Percentiles rank a stretch among this genome's conserved stretches.
Evolutionary conservation across 345 rosid genomes (phyloP).

Genomic region (Ricinus communis): DNA sequence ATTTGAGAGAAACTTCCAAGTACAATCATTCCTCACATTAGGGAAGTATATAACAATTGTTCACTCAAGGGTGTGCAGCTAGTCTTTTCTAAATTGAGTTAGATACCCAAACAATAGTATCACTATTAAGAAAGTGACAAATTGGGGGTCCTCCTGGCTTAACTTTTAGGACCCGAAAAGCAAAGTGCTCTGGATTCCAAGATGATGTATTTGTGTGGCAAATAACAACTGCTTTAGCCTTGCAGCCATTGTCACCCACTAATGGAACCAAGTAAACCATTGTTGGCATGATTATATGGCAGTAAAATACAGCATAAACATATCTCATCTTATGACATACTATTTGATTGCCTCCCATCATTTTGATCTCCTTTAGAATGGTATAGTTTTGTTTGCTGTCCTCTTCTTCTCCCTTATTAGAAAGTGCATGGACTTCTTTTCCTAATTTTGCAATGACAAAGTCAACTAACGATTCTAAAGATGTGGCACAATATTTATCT

Average conservation of each 20-base stretch:
- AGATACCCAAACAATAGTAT: slow-evolving; percentile 11
- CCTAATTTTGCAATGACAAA: slow-evolving; percentile 2
- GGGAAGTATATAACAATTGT: too few relatives aligned
- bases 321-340: slow-evolving; percentile 19
- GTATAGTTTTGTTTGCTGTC: not conserved
- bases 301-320: slow-evolving; percentile 19
- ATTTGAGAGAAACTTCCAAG: too few relatives aligned
- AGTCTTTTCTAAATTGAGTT: not conserved
- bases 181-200: slow-evolving; percentile 16
- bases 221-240: not conserved
- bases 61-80: too few relatives aligned
- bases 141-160: slow-evolving; percentile 13
- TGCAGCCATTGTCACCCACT: slow-evolving; percentile 8
- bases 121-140: slow-evolving; percentile 16
- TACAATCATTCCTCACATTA: too few relatives aligned
- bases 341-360: not conserved
- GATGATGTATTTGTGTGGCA: slow-evolving; percentile 17
- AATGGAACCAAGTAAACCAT: slow-evolving; percentile 4
- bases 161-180: slow-evolving; percentile 10
- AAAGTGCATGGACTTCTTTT: not conserved
- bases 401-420: slow-evolving; percentile 6
- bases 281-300: slow-evolving; percentile 6
- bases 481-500: slow-evolving; percentile 17
- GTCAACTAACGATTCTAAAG: slow-evolving; percentile 16
- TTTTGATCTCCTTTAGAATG: not conserved